Percentiles rank a stretch among this genome's conserved stretches.
Conservation (phyloP, 495 filamentous ascomycete genomes). For the Opeltia flavorubescens region DNA sequence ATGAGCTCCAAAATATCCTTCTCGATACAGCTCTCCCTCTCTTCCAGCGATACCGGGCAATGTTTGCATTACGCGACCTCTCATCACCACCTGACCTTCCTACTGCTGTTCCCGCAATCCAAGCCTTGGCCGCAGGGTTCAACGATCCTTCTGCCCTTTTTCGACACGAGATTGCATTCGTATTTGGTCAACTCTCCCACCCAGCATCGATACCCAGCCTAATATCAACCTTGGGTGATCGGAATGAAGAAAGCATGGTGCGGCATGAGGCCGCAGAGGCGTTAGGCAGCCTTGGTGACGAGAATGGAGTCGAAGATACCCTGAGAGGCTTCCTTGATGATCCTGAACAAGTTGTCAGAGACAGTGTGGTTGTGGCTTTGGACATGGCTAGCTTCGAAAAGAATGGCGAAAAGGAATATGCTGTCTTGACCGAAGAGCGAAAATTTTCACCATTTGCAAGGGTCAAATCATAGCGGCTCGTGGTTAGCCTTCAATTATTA, state of each 20-base stretch:
- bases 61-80: slow-evolving; percentile 92
- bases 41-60: slow-evolving; percentile 89
- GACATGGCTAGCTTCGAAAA: slow-evolving; percentile 98
- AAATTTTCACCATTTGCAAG: slow-evolving; percentile 9
- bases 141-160: slow-evolving; percentile 83
- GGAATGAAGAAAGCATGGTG: slow-evolving; percentile 83
- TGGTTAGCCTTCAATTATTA: slow-evolving; percentile 34
- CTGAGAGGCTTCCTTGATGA: slow-evolving; percentile 77
- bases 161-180: slow-evolving; percentile 94
- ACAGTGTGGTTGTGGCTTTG: slow-evolving; percentile 86
- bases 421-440: slow-evolving; percentile 53
- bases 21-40: slow-evolving; percentile 66
- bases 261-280: slow-evolving; percentile 96
- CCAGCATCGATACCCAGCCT: slow-evolving; percentile 91
- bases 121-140: slow-evolving; percentile 76
- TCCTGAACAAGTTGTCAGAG: slow-evolving; percentile 80
- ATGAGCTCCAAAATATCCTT: slow-evolving; percentile 58
- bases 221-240: slow-evolving; percentile 59
- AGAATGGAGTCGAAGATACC: slow-evolving; percentile 79
- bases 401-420: slow-evolving; percentile 79
- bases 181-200: slow-evolving; percentile 91
- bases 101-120: slow-evolving; percentile 69
- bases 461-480: slow-evolving; percentile 1
- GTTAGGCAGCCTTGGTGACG: slow-evolving; percentile 86
- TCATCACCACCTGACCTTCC: slow-evolving; percentile 82